phyloP scores from a whole-genome alignment of 805 yeast species.

The Metschnikowia chrysomelidarum region DNA sequence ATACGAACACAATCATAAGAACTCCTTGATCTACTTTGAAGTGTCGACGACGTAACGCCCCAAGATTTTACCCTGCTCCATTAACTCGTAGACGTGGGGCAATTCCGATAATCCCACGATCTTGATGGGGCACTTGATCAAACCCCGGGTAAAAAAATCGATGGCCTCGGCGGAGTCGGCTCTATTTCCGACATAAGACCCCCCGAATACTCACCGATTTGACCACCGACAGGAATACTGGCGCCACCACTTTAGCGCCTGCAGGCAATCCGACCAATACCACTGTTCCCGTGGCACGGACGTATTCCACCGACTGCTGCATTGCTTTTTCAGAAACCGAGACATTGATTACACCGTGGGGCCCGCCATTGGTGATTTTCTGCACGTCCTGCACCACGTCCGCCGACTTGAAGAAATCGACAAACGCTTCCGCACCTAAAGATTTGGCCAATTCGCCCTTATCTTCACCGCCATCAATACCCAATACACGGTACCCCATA shows the following conservation, averaged over 20 bases:
- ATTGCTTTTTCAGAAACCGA: conserved; percentile 72
- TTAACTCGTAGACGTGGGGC: conserved; percentile 65
- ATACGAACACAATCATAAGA: no score
- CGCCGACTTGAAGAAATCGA: conserved; percentile 39
- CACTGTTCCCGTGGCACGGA: conserved; percentile 34
- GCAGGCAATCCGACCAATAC: conserved; percentile 72
- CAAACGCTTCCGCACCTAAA: conserved; percentile 28
- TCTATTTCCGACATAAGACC: conserved; percentile 88
- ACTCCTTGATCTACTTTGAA: conserved; percentile 26
- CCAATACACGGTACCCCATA: conserved; percentile 72
- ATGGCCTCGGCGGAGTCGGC: conserved; percentile 81
- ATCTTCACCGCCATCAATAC: conserved; percentile 68
- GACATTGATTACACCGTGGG: conserved; percentile 74
- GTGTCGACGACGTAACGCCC: conserved; percentile 91
- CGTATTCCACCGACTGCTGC: conserved; percentile 41
- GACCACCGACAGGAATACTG: conserved; percentile 72
- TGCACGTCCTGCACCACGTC: conserved; percentile 55
- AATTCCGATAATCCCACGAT: conserved; percentile 73
- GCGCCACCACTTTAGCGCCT: conserved; percentile 66
- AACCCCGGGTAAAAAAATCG: conserved; percentile 70
- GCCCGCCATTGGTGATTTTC: conserved; percentile 66
- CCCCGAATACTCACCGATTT: conserved; percentile 69
- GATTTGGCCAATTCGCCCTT: conserved; percentile 48
- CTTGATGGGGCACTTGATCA: conserved; percentile 70
- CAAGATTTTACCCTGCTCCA: conserved; percentile 81